Conservation (phyloP, 2,329 filamentous ascomycete genomes). For the Sporothrix pseudoabietina region DNA sequence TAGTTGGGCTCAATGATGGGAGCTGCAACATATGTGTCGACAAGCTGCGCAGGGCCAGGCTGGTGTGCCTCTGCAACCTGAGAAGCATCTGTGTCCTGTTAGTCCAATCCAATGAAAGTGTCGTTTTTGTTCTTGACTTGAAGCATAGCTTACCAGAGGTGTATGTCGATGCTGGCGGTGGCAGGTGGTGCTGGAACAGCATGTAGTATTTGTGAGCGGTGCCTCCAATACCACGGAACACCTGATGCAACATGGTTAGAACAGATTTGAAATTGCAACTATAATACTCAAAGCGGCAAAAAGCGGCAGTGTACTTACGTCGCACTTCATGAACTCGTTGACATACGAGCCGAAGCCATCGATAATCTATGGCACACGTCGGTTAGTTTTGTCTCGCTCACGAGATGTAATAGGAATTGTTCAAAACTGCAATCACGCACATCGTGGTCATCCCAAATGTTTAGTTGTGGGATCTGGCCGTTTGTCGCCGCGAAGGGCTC, state of each 20-base stretch:
- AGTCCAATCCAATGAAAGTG: no score
- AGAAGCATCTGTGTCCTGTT: slow-evolving; percentile 43
- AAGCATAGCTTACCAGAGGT: slow-evolving; percentile 62
- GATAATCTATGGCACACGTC: slow-evolving; percentile 62
- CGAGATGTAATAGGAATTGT: background rate
- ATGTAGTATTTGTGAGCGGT: slow-evolving; percentile 98
- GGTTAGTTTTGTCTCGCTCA: slow-evolving; percentile 45
- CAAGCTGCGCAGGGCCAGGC: slow-evolving; percentile 68
- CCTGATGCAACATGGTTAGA: slow-evolving; percentile 46
- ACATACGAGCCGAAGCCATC: slow-evolving; percentile 94
- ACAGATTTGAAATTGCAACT: background rate
- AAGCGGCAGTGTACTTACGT: slow-evolving; percentile 35
- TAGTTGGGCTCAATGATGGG: slow-evolving; percentile 66
- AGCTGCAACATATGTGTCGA: slow-evolving; percentile 70
- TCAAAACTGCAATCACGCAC: slow-evolving; percentile 46
- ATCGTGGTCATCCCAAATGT: slow-evolving; percentile 98
- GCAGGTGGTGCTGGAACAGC: slow-evolving; percentile 92
- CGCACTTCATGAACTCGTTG: slow-evolving; percentile 86
- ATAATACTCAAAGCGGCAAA: no score
- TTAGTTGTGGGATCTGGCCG: slow-evolving; percentile 91
- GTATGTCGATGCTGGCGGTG: slow-evolving; percentile 82
- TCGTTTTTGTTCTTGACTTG: background rate
- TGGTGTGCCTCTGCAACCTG: slow-evolving; percentile 37
- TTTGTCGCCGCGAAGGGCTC: slow-evolving; percentile 85
- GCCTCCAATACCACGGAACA: slow-evolving; percentile 89